phyloP scores from a whole-genome alignment of 2,329 filamentous ascomycete species.

The Dothistroma pini region DNA sequence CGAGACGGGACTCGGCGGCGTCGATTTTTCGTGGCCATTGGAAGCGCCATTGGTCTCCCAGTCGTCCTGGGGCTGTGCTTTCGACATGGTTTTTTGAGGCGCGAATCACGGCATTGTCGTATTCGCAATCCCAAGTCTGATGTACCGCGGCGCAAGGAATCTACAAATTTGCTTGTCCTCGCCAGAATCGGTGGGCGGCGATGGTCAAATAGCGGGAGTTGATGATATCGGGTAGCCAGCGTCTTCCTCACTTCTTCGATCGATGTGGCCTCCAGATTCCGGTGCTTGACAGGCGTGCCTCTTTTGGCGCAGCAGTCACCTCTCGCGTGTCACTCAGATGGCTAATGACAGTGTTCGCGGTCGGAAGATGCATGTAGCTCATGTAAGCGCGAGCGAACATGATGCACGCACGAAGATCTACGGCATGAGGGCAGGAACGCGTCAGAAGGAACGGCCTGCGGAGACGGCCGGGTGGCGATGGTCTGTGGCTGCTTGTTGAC shows the following conservation, averaged over 20 bases:
- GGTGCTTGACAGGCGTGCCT: neutral
- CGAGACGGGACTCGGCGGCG: neutral
- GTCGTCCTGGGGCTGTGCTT: neutral
- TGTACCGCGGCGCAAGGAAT: neutral
- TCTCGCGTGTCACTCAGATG: neutral
- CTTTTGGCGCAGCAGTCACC: neutral
- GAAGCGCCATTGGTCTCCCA: slow-evolving; percentile 1
- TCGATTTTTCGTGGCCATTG: slow-evolving; percentile 3
- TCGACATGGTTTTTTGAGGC: neutral
- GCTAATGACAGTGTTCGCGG: neutral
- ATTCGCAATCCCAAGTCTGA: neutral
- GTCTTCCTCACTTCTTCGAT: neutral
- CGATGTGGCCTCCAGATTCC: neutral
- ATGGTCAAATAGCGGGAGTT: no score
- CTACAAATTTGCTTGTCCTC: neutral
- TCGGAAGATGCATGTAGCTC: neutral
- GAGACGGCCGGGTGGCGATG: neutral
- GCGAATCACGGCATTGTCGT: neutral
- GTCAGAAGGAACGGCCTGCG: neutral
- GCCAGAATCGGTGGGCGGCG: no score
- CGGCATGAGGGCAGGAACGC: neutral
- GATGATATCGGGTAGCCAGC: no score
- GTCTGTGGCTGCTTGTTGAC: neutral
- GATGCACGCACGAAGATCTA: neutral
- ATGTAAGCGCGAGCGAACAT: neutral